phyloP scores from a whole-genome alignment of 2,329 filamentous ascomycete species.

The Hypoxylon sp. region DNA sequence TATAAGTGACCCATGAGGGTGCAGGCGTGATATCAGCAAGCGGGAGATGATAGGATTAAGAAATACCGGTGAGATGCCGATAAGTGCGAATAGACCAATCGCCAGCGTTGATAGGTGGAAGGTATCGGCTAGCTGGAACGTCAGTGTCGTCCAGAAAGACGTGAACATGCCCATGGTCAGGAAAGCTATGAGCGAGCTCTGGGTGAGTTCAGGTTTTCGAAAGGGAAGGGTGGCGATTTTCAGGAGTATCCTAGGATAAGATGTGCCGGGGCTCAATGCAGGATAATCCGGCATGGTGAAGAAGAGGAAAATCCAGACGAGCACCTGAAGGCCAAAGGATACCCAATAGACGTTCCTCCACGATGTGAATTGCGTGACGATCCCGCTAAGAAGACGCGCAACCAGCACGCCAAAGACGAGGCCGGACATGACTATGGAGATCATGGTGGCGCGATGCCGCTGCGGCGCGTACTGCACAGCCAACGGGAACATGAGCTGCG shows the following conservation, averaged over 20 bases:
- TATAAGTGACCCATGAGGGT: conserved; percentile 46
- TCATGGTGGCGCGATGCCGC: conserved; percentile 73
- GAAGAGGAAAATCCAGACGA: conserved; percentile 74
- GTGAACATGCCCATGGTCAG: conserved; percentile 66
- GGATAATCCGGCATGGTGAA: conserved; percentile 86
- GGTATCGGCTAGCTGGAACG: conserved; percentile 48
- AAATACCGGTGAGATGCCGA: conserved; percentile 48
- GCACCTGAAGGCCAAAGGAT: conserved; percentile 76
- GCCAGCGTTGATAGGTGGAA: conserved; percentile 48
- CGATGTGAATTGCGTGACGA: conserved; percentile 77
- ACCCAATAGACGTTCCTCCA: conserved; percentile 88
- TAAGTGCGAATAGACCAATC: conserved; percentile 50
- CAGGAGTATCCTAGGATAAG: conserved; percentile 74
- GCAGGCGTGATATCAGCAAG: conserved; percentile 44
- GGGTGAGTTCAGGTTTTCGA: conserved; percentile 75
- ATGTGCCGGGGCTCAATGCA: conserved; percentile 75
- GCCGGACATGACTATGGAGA: conserved; percentile 81
- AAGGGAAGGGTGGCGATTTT: conserved; percentile 73
- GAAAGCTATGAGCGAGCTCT: conserved; percentile 76
- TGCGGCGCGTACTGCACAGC: conserved; percentile 82
- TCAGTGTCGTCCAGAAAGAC: conserved; percentile 62
- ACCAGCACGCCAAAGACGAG: conserved; percentile 81
- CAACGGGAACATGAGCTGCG: conserved; percentile 82
- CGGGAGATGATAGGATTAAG: conserved; percentile 48
- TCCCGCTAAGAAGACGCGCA: conserved; percentile 80